Conservation (phyloP, 1,139 yeast species). For the Saccharomyces hybrid region DNA sequence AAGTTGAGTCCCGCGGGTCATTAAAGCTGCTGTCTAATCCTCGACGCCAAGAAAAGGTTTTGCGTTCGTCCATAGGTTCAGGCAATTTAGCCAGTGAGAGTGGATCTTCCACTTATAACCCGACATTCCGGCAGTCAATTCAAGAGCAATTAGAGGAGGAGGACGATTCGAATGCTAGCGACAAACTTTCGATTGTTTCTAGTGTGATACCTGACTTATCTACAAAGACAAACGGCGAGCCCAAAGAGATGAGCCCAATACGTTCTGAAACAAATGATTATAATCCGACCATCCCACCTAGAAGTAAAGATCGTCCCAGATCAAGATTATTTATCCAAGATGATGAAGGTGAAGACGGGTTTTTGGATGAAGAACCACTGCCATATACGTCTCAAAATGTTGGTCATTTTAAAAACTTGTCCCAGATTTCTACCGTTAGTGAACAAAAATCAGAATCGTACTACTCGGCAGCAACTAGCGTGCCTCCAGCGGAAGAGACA, state of each 20-base stretch:
- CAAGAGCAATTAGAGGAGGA: conserved; percentile 3
- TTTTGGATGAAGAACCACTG: neutral
- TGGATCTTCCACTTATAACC: conserved; percentile 21
- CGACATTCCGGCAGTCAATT: neutral
- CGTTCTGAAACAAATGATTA: conserved; percentile 20
- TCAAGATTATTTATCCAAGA: conserved; percentile 23
- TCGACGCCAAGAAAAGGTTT: conserved; percentile 10
- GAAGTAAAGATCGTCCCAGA: conserved; percentile 27
- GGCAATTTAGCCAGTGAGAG: conserved; percentile 30
- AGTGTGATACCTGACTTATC: conserved; percentile 20
- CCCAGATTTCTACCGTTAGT: conserved; percentile 11
- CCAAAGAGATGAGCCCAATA: conserved; percentile 12
- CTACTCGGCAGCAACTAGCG: conserved; percentile 16
- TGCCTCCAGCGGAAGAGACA: conserved; percentile 8
- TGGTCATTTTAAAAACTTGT: neutral
- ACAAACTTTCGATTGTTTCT: conserved; percentile 20
- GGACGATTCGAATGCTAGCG: conserved; percentile 7
- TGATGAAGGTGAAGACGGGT: conserved; percentile 7
- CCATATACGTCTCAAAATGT: neutral
- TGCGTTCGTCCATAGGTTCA: conserved; percentile 24
- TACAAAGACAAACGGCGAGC: conserved; percentile 13
- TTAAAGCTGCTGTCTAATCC: conserved; percentile 11
- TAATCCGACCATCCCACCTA: conserved; percentile 29
- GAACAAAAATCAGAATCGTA: conserved; percentile 15
- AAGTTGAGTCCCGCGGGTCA: conserved; percentile 4